These are phyloP conservation scores for Sabuloglossum arenarium DNA, from an alignment of 495 filamentous ascomycete genomes.

Conservation along the genomic window DNA sequence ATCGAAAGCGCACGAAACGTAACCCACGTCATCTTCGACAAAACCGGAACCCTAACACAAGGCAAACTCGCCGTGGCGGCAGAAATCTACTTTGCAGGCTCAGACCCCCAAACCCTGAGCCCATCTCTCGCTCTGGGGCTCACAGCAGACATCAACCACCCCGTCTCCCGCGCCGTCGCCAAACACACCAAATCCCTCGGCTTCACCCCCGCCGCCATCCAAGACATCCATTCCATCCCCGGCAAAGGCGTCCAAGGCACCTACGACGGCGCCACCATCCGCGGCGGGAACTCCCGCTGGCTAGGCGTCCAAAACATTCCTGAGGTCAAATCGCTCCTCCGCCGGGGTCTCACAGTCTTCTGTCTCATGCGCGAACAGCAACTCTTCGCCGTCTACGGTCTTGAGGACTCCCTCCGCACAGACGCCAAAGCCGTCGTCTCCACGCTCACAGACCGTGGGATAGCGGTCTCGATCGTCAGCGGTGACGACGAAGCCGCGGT, in stretches of 20 bases:
- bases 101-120: no score
- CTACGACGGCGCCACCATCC: slow-evolving; percentile 18
- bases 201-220: slow-evolving; percentile 16
- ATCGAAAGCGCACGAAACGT: slow-evolving; percentile 42
- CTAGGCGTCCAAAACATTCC: slow-evolving; percentile 20
- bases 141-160: slow-evolving; percentile 35
- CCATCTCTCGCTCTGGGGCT: slow-evolving; percentile 31
- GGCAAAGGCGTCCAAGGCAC: slow-evolving; percentile 28
- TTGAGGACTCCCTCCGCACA: slow-evolving; percentile 35
- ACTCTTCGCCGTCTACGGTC: slow-evolving; percentile 34
- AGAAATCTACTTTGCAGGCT: slow-evolving; percentile 16
- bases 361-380: slow-evolving; percentile 32
- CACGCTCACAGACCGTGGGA: slow-evolving; percentile 30
- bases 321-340: slow-evolving; percentile 23
- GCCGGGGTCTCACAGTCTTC: slow-evolving; percentile 34
- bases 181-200: slow-evolving; percentile 22
- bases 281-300: slow-evolving; percentile 47
- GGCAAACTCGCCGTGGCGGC: slow-evolving; percentile 31
- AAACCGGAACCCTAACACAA: slow-evolving; percentile 58
- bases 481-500: slow-evolving; percentile 49
- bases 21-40: slow-evolving; percentile 61
- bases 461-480: slow-evolving; percentile 41
- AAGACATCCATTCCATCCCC: slow-evolving; percentile 26
- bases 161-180: slow-evolving; percentile 41
- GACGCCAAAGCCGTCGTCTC: slow-evolving; percentile 30